Base-by-base conservation (phyloP, 1,139 yeast genomes). In the Groenewaldozyma auringiensis region DNA sequence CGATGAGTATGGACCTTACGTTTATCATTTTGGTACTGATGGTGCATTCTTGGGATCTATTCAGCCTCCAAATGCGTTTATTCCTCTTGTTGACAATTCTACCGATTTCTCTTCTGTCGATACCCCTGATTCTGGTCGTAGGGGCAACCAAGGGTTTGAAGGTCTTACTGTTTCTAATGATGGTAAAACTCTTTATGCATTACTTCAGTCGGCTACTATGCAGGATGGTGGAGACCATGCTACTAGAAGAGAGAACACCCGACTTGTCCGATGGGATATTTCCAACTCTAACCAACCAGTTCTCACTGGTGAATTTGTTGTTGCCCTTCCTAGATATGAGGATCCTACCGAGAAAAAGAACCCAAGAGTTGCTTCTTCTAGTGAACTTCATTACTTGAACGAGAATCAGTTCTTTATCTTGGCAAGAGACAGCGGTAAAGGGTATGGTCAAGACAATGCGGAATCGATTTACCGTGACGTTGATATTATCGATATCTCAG, bases 171-270 rank as follows among this genome's bases (percentile, higher is more conserved):
- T 51, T 29, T 49, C 52, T 11, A 42, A 47, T 4, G 50, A 51
- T 35, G 52, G 52, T 9, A 41, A 27, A 9, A 46, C 44, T 25
- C 37, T 51, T 25, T 51, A 45, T 37, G 51, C 50, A 3, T 37
- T 49, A 21, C 43, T 49, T 17, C 52, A 51, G 39, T 50, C 50
- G 21, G 54, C 54, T 8, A 37, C 48, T 14, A 51, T 49, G 11
- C 54, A 49, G 37, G 54, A 51, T 21, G 54, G 54, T 29, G 54
- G 54, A 22, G 46, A 50, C 20, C 54, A 51, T 41, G 48, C 52
- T 33, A 49, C 54, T 18, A 36, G 54, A 46, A 52, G 49, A 22
- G 45, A 49, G 45, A 49, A 45, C 47, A 47, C 50, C 13, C 45
- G 54, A 34, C 43, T 49, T 22, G 21, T 49, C 33, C 36, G 46